Base-by-base conservation (phyloP, 495 filamentous ascomycete genomes). In the Lasiosphaeris hirsuta region DNA sequence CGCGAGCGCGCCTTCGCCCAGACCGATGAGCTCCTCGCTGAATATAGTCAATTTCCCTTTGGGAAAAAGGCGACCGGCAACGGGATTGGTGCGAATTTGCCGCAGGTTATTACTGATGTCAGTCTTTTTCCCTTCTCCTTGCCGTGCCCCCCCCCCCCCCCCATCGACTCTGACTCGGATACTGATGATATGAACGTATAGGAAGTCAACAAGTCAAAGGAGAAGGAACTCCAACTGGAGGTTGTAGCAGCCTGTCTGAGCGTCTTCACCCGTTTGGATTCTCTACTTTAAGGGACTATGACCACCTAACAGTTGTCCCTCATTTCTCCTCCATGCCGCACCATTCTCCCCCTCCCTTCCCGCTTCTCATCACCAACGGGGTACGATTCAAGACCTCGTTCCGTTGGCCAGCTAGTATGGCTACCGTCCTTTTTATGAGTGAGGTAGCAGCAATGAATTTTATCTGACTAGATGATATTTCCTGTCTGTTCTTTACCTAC, bases 41-140 rank as follows among this genome's bases (percentile, higher is more conserved):
- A 98, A 66, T 98, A 96, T 72, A 94, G 90, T 54, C 95, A 98
- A 76, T 97, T 86, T 86, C 94, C 94, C 4, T 98, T 98, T 75
- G 90, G 83, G 39, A 86, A 85, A 74, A 85, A 89, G 67, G 74
- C 90, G 4, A 86, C 86, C 33, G 85, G 84, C 39, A 85, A 85
- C 50, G 90, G 90, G 14, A 90, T 96, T 55, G 94, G 92, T n/a
- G 90, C 92, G 64, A 98, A 97, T 71, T 67, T 97, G 66, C 88
- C 88, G n/a, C 87, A 92, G 72, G 88, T 90, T 33, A 86, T 96
- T 60, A 78, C 82, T 54, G 92, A 97, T 70, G 78, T 80, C 35
- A 58, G 72, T 59, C 1, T 42, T 45, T 36, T 42, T 48, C 44
- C 34, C 0, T 19, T 36, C 19, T 43, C 7, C 35, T 18, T 9